phyloP scores from a whole-genome alignment of 2,329 filamentous ascomycete species.

The Sporothrix luriei region DNA sequence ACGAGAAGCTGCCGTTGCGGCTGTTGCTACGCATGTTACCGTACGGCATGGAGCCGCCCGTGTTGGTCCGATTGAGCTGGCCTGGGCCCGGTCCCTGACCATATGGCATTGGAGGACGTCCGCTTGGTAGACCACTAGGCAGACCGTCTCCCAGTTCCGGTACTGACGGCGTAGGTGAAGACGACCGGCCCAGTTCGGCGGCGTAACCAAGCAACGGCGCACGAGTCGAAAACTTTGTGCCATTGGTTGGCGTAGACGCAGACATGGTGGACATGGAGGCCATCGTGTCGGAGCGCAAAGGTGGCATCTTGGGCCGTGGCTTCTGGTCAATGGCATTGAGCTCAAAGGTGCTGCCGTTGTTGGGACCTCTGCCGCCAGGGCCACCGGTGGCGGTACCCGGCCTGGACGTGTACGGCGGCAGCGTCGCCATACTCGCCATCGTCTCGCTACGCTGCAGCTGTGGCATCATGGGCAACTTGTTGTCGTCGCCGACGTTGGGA shows the following conservation, averaged over 20 bases:
- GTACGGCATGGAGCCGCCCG: conserved; percentile 37
- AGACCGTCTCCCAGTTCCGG: conserved; percentile 27
- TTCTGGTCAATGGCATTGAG: conserved; percentile 57
- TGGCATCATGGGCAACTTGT: conserved; percentile 61
- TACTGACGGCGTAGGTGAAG: conserved; percentile 39
- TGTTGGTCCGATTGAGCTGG: conserved; percentile 38
- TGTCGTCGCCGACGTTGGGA: conserved; percentile 52
- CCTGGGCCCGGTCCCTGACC: conserved; percentile 37
- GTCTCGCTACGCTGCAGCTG: conserved; percentile 62
- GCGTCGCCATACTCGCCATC: conserved; percentile 59
- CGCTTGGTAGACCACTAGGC: conserved; percentile 34
- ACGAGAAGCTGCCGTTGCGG: conserved; percentile 29
- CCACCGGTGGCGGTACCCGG: conserved; percentile 53
- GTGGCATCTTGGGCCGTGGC: conserved; percentile 51
- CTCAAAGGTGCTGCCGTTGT: conserved; percentile 48
- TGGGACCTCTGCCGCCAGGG: neutral
- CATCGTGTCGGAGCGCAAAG: conserved; percentile 43
- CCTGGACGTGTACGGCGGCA: conserved; percentile 65
- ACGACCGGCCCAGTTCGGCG: conserved; percentile 41
- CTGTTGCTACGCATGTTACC: conserved; percentile 10
- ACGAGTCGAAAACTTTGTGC: conserved; percentile 39
- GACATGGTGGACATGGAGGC: conserved; percentile 36
- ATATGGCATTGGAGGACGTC: conserved; percentile 38
- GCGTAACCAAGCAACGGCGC: conserved; percentile 41
- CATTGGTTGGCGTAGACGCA: conserved; percentile 32